Percentiles rank a stretch among this genome's conserved stretches.
These are phyloP conservation scores for Filobasidium uniguttulatum DNA, from an alignment of 1,284 basidiomycete species.

Conservation along the genomic window DNA sequence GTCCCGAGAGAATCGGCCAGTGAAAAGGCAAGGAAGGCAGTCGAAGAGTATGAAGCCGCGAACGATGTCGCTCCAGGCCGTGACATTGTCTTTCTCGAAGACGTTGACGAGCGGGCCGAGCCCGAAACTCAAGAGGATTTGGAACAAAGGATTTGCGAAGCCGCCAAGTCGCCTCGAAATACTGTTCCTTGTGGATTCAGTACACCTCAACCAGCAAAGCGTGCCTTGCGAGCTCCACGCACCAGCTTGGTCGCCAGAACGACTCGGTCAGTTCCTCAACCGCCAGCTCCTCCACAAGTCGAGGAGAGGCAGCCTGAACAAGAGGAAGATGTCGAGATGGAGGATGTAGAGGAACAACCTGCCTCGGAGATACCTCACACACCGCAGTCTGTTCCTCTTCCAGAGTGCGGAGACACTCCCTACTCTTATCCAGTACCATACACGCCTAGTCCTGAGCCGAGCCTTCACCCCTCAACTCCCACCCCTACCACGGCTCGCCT, in stretches of 20 bases:
- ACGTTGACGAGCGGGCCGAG: constrained; percentile 8
- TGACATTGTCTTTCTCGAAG: constrained; percentile 10
- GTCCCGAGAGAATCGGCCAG: too few relatives aligned
- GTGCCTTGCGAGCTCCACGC: constrained; percentile 5
- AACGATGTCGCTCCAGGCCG: too few relatives aligned
- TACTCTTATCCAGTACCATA: background rate
- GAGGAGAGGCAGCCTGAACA: background rate
- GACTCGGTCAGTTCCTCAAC: constrained; percentile 19
- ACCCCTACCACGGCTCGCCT: constrained; percentile 22
- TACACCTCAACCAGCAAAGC: constrained; percentile 9
- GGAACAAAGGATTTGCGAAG: background rate
- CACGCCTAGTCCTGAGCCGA: background rate
- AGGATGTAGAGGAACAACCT: constrained; percentile 6
- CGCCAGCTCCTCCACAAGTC: constrained; percentile 4
- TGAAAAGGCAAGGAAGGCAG: too few relatives aligned
- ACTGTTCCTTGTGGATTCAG: background rate
- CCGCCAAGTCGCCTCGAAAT: background rate
- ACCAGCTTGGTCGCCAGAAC: constrained; percentile 12
- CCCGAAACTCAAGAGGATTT: background rate
- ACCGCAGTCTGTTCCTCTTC: constrained; percentile 4
- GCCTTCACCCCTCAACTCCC: background rate
- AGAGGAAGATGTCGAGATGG: constrained; percentile 11
- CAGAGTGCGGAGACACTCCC: background rate
- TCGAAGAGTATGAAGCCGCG: too few relatives aligned
- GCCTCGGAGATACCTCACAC: constrained; percentile 4